Percentiles rank a stretch among this genome's conserved stretches.
Evolutionary conservation across 306 rosid genomes (phyloP).

Genomic region (Vigna angularis): DNA sequence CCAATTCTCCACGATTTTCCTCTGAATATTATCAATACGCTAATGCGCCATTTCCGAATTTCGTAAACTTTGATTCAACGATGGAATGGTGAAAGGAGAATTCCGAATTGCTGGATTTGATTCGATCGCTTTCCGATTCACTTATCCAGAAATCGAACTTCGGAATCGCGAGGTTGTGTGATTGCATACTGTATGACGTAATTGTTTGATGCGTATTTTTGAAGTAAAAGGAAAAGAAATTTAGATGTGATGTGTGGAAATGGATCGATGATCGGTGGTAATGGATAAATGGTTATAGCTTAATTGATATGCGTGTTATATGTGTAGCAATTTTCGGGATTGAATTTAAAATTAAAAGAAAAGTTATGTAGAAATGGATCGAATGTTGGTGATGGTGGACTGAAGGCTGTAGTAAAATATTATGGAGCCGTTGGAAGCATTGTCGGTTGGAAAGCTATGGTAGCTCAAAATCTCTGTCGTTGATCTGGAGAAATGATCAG

Average conservation of each 20-base stretch:
- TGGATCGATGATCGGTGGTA: neutral
- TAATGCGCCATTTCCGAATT: neutral
- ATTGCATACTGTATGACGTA: neutral
- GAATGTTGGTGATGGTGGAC: neutral
- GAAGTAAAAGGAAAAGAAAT: neutral
- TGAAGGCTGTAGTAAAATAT: conserved; percentile 11
- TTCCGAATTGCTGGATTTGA: conserved; percentile 33
- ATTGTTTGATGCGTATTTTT: neutral
- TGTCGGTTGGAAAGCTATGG: neutral
- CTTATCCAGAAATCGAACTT: conserved; percentile 22
- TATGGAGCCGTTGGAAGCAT: conserved; percentile 24
- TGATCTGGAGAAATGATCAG: neutral
- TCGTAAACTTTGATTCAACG: conserved; percentile 45
- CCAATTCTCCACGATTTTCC: neutral
- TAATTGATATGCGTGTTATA: too few species aligned
- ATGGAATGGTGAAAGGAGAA: neutral
- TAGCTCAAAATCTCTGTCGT: neutral
- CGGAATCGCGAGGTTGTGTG: neutral
- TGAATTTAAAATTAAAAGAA: neutral
- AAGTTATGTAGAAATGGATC: conserved; percentile 16
- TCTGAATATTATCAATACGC: neutral
- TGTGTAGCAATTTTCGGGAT: too few species aligned
- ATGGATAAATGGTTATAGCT: neutral
- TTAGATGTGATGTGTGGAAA: neutral
- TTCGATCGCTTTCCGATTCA: conserved; percentile 27